Percentiles rank a stretch among this genome's conserved stretches.
These are phyloP conservation scores for Botrytis fabae DNA, from an alignment of 2,329 filamentous ascomycete genomes.

Conservation along the genomic window DNA sequence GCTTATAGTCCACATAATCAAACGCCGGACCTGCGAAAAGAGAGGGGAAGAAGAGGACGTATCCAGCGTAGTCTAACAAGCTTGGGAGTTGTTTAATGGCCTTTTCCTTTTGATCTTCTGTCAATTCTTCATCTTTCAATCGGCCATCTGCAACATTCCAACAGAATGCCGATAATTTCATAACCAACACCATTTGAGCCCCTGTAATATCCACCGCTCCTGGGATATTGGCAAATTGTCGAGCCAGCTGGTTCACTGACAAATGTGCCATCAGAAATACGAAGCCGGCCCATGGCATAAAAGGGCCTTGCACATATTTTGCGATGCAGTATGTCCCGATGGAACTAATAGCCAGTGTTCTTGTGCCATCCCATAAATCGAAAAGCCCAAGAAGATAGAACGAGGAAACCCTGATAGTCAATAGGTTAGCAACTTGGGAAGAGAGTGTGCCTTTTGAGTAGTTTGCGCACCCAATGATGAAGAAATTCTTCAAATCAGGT, in stretches of 20 bases:
- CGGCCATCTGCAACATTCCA: conserved; percentile 97
- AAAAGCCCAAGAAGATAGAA: conserved; percentile 96
- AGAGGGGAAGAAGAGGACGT: conserved; percentile 92
- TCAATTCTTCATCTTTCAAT: conserved; percentile 75
- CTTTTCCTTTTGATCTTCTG: conserved; percentile 81
- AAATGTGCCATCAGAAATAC: conserved; percentile 94
- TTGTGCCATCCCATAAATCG: conserved; percentile 82
- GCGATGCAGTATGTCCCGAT: conserved; percentile 81
- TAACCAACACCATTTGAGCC: conserved; percentile 96
- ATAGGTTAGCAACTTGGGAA: conserved; percentile 23
- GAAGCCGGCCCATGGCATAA: conserved; percentile 98
- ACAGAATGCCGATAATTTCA: conserved; percentile 95
- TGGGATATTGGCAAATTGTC: conserved; percentile 69
- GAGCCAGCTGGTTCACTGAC: conserved; percentile 83
- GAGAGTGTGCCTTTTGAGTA: conserved; percentile 4
- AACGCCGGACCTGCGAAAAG: conserved; percentile 89
- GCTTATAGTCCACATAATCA: conserved; percentile 88
- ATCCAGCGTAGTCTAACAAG: conserved; percentile 80
- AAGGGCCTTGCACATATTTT: conserved; percentile 77
- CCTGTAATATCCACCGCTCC: conserved; percentile 82
- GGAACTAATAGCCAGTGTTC: conserved; percentile 77
- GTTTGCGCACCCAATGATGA: conserved; percentile 69
- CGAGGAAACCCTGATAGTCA: conserved; percentile 61
- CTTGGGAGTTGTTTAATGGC: conserved; percentile 73
- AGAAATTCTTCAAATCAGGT: conserved; percentile 83